phyloP scores from a whole-genome alignment of 495 filamentous ascomycete species.

The Annulohypoxylon nitens region DNA sequence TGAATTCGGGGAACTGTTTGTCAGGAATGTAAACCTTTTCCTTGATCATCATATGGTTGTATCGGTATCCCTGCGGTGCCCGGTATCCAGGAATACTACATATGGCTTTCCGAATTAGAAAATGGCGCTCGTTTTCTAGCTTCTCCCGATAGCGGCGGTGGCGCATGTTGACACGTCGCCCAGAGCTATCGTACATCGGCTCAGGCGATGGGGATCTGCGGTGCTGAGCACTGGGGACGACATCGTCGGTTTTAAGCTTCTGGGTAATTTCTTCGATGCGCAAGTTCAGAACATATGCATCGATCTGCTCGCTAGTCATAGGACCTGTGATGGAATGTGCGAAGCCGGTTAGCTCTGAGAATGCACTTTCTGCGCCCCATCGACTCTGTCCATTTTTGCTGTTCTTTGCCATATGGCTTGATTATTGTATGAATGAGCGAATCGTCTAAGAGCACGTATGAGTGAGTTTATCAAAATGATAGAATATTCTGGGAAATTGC shows the following conservation, averaged over 20 bases:
- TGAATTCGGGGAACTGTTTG: background rate
- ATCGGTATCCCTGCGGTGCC: background rate
- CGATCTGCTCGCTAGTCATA: slow-evolving; percentile 1
- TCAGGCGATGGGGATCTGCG: slow-evolving; percentile 2
- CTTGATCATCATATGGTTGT: background rate
- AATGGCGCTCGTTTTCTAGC: background rate
- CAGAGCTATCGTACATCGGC: background rate
- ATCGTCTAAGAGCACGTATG: background rate
- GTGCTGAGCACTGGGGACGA: background rate
- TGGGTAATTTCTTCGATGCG: background rate
- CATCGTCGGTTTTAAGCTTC: background rate
- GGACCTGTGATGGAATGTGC: background rate
- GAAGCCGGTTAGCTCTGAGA: background rate
- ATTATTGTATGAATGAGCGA: too few relatives aligned
- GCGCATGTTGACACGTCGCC: background rate
- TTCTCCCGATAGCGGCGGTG: background rate
- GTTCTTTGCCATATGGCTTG: background rate
- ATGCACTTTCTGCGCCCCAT: background rate
- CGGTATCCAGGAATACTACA: background rate
- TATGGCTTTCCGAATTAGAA: background rate
- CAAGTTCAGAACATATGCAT: background rate
- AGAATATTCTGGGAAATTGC: too few relatives aligned
- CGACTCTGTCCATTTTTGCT: background rate
- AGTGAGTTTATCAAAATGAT: background rate
- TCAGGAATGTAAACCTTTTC: background rate